phyloP scores from a whole-genome alignment of 768 basidiomycete species.

The Lactarius akahatsu region DNA sequence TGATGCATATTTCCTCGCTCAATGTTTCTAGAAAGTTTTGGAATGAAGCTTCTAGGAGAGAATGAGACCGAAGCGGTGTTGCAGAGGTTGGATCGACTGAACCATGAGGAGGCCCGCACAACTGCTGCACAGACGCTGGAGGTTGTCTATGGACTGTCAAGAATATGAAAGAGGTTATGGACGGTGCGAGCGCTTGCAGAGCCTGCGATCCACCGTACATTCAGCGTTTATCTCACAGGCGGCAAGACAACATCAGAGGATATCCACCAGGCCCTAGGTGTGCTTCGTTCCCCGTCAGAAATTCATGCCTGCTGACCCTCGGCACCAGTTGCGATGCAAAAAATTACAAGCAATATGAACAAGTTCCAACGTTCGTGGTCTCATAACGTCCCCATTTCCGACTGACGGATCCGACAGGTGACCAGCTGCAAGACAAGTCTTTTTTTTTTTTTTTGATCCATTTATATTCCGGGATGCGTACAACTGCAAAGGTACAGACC shows the following conservation, averaged over 20 bases:
- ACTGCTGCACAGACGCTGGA: neutral
- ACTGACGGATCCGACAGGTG: neutral
- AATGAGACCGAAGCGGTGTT: neutral
- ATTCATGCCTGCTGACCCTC: neutral
- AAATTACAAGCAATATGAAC: neutral
- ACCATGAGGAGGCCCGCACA: neutral
- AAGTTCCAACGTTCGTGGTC: neutral
- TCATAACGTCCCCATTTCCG: neutral
- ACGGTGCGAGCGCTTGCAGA: neutral
- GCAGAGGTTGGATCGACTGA: neutral
- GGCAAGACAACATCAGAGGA: neutral
- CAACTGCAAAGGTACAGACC: no score
- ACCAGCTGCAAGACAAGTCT: neutral
- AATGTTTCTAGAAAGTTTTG: neutral
- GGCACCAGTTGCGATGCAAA: neutral
- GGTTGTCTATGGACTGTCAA: neutral
- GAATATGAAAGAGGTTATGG: conserved; percentile 1
- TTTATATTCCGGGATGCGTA: no score
- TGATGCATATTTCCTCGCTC: neutral
- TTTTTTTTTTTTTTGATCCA: no score
- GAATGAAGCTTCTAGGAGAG: neutral
- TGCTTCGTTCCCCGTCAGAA: no score
- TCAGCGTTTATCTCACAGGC: neutral
- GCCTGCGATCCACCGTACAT: no score
- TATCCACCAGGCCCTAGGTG: neutral